Conservation (phyloP, 2,329 filamentous ascomycete species). For the Pseudogymnoascus sp. region DNA sequence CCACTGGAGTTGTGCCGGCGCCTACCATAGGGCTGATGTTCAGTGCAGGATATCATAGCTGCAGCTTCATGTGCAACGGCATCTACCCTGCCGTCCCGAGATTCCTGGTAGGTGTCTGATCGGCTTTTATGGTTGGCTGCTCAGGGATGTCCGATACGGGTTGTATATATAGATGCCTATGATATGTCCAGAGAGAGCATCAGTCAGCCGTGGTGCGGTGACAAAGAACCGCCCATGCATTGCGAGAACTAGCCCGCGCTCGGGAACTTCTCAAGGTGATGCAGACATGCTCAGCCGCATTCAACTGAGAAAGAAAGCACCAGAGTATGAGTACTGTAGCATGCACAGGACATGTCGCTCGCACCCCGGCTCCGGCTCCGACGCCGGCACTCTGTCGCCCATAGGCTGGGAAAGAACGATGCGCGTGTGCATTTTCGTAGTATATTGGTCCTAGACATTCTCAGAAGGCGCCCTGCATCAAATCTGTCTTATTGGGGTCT, state of each 20-base stretch:
- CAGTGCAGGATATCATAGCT: conserved; percentile 1
- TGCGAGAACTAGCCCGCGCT: not conserved
- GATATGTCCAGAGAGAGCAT: not conserved
- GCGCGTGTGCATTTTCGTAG: not conserved
- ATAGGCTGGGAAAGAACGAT: not conserved
- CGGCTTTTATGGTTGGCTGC: not conserved
- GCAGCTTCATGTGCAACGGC: not conserved
- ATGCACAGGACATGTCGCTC: not conserved
- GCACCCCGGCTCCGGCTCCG: not conserved
- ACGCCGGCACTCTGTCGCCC: not conserved
- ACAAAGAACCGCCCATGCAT: not conserved
- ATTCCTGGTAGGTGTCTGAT: not conserved
- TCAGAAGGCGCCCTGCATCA: not conserved
- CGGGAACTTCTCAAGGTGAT: not conserved
- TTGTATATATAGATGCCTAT: not conserved
- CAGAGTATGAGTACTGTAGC: no score
- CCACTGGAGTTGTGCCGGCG: not conserved
- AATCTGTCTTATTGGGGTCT: not conserved
- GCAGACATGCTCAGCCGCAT: not conserved
- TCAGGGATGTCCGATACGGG: not conserved
- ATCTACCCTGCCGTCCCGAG: not conserved
- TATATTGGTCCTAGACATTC: not conserved
- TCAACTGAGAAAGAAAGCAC: not conserved
- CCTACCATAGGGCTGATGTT: not conserved
- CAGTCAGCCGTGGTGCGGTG: not conserved